Conservation (phyloP, 805 yeast genomes). For the Metschnikowia hibisci region DNA sequence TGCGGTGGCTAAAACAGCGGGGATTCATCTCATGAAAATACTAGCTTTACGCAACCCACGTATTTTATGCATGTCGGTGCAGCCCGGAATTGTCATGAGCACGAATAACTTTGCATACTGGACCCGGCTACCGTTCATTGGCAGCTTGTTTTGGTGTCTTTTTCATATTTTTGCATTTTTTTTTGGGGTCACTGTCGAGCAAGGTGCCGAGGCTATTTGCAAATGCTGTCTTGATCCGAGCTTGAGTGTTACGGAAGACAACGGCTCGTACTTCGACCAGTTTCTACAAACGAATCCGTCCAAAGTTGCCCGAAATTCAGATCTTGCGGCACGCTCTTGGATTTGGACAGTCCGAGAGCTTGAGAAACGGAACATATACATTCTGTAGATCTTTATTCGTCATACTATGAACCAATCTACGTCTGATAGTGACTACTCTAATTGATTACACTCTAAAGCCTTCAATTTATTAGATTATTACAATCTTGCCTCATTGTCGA, state of each 20-base stretch:
- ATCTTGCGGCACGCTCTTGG: constrained; percentile 69
- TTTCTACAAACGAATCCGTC: constrained; percentile 52
- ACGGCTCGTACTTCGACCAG: constrained; percentile 61
- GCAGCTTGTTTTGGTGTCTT: constrained; percentile 64
- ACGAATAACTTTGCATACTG: constrained; percentile 72
- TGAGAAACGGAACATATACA: constrained; percentile 41
- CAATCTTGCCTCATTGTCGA: constrained; percentile 38
- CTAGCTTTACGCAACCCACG: constrained; percentile 65
- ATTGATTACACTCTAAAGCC: background rate
- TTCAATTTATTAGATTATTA: constrained; percentile 12
- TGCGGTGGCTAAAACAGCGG: constrained; percentile 72
- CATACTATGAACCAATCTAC: background rate
- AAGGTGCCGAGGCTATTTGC: constrained; percentile 64
- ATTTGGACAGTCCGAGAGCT: constrained; percentile 70
- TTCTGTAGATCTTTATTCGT: constrained; percentile 9
- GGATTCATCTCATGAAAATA: constrained; percentile 67
- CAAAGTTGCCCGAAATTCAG: constrained; percentile 49
- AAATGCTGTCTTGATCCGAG: constrained; percentile 56
- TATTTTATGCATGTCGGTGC: constrained; percentile 60
- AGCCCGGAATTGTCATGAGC: constrained; percentile 85
- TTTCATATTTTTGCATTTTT: constrained; percentile 67
- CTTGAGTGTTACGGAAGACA: constrained; percentile 49
- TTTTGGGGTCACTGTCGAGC: constrained; percentile 68
- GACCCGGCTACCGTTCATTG: constrained; percentile 76
- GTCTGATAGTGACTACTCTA: too few relatives aligned